phyloP scores from a whole-genome alignment of 2,329 filamentous ascomycete genomes.

The Ampelomyces quisqualis region DNA sequence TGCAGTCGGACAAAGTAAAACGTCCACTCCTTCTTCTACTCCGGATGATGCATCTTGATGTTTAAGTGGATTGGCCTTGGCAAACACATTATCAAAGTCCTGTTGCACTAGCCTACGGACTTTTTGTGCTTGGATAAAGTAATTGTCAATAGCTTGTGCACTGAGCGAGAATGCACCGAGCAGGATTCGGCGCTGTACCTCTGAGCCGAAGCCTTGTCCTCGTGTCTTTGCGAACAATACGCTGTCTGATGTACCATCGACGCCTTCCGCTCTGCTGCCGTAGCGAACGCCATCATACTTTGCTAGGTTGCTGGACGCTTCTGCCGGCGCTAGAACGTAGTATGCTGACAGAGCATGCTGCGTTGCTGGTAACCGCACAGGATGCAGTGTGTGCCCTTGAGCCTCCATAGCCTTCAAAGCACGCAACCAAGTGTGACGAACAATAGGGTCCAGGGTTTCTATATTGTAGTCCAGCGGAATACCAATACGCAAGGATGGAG shows the following conservation, averaged over 20 bases:
- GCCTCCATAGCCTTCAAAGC: conserved; percentile 61
- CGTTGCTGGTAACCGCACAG: conserved; percentile 80
- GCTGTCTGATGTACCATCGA: conserved; percentile 57
- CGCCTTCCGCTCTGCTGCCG: conserved; percentile 60
- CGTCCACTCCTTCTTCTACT: conserved; percentile 75
- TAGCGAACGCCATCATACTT: conserved; percentile 98
- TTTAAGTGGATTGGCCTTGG: conserved; percentile 66
- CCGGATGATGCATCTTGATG: conserved; percentile 37
- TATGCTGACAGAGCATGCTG: conserved; percentile 86
- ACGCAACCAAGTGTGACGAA: conserved; percentile 69
- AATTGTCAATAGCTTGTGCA: conserved; percentile 89
- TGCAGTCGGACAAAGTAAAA: conserved; percentile 83
- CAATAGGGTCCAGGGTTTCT: conserved; percentile 67
- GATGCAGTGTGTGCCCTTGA: conserved; percentile 69
- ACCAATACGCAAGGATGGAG: conserved; percentile 50
- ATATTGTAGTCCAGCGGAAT: conserved; percentile 83
- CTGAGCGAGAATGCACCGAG: conserved; percentile 88
- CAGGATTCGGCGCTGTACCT: conserved; percentile 83
- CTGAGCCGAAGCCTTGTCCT: conserved; percentile 72
- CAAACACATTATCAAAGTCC: conserved; percentile 83
- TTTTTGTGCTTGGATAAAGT: conserved; percentile 91
- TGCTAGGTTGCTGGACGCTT: conserved; percentile 92
- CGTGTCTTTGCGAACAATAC: conserved; percentile 70
- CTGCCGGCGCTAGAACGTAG: conserved; percentile 91
- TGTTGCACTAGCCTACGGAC: conserved; percentile 78